phyloP scores from a whole-genome alignment of 768 basidiomycete species.

The Boletus rex-veris region DNA sequence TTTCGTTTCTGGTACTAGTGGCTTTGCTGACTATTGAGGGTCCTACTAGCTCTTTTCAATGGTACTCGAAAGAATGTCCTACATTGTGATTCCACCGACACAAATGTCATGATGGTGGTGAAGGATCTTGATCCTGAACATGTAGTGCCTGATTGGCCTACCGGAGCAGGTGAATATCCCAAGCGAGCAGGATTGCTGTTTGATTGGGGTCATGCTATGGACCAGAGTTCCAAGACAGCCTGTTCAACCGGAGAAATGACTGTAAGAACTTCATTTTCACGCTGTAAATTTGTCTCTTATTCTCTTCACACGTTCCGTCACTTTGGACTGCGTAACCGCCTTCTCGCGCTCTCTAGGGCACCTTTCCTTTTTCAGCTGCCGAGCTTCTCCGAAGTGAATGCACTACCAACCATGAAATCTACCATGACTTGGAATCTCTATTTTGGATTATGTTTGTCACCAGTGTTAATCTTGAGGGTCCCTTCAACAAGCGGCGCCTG shows the following conservation, averaged over 20 bases:
- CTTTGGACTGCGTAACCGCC: too few species aligned
- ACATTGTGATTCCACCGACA: neutral
- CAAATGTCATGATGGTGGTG: neutral
- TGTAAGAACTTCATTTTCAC: neutral
- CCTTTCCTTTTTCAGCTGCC: neutral
- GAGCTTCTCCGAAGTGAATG: neutral
- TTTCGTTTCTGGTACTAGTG: neutral
- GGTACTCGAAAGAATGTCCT: neutral
- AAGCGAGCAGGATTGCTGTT: neutral
- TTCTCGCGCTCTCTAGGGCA: neutral
- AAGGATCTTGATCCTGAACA: neutral
- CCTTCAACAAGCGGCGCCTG: neutral
- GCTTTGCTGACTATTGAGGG: too few species aligned
- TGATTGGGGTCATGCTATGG: neutral
- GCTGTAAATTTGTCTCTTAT: neutral
- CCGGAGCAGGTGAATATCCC: neutral
- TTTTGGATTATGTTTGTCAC: neutral
- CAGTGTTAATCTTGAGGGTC: neutral
- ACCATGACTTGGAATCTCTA: neutral
- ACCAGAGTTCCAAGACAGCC: neutral
- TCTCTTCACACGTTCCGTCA: neutral
- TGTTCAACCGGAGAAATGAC: neutral
- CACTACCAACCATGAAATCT: neutral
- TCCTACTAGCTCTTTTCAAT: neutral
- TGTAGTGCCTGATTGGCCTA: neutral